Conservation (phyloP, 225 moss, liverwort and hornwort species). For the Polytrichum commune region DNA sequence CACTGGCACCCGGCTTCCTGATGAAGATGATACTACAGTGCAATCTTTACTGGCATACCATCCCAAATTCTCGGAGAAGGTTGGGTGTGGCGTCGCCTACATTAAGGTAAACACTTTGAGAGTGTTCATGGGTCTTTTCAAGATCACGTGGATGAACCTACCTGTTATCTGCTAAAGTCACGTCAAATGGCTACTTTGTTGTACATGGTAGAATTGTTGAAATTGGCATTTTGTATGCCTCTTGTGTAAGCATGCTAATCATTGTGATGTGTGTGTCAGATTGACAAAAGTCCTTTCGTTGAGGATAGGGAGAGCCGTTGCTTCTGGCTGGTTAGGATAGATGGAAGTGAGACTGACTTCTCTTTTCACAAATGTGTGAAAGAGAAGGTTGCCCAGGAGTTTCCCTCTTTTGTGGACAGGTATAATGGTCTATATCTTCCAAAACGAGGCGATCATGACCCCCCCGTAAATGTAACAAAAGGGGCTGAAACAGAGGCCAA, state of each 20-base stretch:
- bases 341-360: slow-evolving; percentile 68
- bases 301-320: slow-evolving; percentile 33
- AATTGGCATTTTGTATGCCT: background rate
- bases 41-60: slow-evolving; percentile 62
- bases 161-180: background rate
- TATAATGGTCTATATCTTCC: slow-evolving; percentile 37
- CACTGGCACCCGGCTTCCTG: slow-evolving; percentile 26
- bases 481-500: background rate
- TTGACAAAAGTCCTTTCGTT: slow-evolving; percentile 35
- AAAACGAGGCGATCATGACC: background rate
- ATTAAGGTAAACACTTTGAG: slow-evolving; percentile 45
- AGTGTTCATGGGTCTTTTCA: too few relatives aligned
- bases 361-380: slow-evolving; percentile 83
- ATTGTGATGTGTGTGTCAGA: slow-evolving; percentile 32
- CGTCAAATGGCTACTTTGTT: background rate
- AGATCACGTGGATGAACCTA: too few relatives aligned
- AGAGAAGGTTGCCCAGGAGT: slow-evolving; percentile 43
- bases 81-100: slow-evolving; percentile 68
- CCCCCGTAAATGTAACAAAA: background rate
- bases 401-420: slow-evolving; percentile 49
- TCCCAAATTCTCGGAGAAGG: slow-evolving; percentile 53
- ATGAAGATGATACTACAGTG: slow-evolving; percentile 40
- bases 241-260: too few relatives aligned
- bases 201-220: slow-evolving; percentile 3
- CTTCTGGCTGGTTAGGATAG: slow-evolving; percentile 70